Conservation (phyloP, 1,139 yeast species). For the Candida dubliniensis region DNA sequence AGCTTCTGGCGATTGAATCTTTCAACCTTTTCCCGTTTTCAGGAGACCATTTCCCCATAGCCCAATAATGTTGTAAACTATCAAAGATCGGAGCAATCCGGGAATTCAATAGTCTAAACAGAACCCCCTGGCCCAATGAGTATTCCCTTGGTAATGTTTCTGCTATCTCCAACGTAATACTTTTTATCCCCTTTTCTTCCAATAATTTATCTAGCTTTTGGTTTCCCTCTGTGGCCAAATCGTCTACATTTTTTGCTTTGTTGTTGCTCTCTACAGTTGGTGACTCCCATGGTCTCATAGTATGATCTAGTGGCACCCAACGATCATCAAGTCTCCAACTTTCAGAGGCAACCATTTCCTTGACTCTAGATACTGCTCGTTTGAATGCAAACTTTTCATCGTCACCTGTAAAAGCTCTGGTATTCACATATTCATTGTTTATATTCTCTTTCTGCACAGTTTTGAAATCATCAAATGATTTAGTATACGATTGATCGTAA, state of each 20-base stretch:
- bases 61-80: conserved; percentile 58
- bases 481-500: conserved; percentile 48
- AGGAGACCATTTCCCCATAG: conserved; percentile 58
- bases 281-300: conserved; percentile 64
- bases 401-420: conserved; percentile 69
- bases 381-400: conserved; percentile 76
- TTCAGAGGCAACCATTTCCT: conserved; percentile 63
- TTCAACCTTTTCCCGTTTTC: conserved; percentile 47
- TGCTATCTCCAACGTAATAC: conserved; percentile 15
- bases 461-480: conserved; percentile 33
- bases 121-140: conserved; percentile 21
- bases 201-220: conserved; percentile 6
- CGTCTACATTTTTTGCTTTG: no score
- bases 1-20: conserved; percentile 50
- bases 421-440: conserved; percentile 42
- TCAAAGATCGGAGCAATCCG: conserved; percentile 49
- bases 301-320: conserved; percentile 57
- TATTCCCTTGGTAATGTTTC: conserved; percentile 27
- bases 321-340: conserved; percentile 48
- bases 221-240: background rate
- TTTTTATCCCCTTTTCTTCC: conserved; percentile 10
- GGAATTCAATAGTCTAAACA: conserved; percentile 31
- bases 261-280: background rate
- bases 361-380: conserved; percentile 66
- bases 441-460: conserved; percentile 9